Base-by-base conservation (phyloP, 495 filamentous ascomycete species). In the Daldinia concentrica region DNA sequence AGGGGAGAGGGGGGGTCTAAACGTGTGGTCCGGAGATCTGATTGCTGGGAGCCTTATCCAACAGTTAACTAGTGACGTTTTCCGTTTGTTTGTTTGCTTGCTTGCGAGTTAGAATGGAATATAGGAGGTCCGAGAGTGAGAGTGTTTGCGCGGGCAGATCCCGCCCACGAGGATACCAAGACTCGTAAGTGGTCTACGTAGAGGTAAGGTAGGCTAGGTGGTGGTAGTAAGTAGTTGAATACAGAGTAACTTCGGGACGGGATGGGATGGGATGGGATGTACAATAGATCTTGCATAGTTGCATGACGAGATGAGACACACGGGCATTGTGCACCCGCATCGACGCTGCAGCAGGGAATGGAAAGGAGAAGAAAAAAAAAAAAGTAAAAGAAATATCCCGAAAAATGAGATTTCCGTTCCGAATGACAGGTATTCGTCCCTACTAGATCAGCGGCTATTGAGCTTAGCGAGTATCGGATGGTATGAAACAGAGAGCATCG, bases 21-120 rank as follows among this genome's bases (percentile, higher is more conserved):
- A 62, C 65, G 62, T 69, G 61, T 69, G 70, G 69, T 73, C 57
- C 55, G 55, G 61, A 69, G 62, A 73, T 69, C 70, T 73, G 70
- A 69, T 73, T 73, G 70, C 65, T 54, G 70, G 61, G 61, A 43
- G 55, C 29, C 29, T 52, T 12, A 34, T 34, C 11, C 30, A 11
- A 34, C 1, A 34, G 61, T 57, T 17, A 51, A 60, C 39, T 62
- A 17, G 59, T 61, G 56, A 65, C 66, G 36, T 43, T 58, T 64
- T 34, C 58, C 26, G 26, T 56, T 34, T 19, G 15, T 22, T 34
- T 48, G 34, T 59, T 54, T 52, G 52, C 50, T 67, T 54, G 62
- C 43, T 71, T 29, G 48, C 26, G 39, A 43, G 39, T 15, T 43
- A 43, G 14, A 19, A 19, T 14, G 57, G 57, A 57, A 58, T 22